Evolutionary conservation across 1,284 basidiomycete genomes (phyloP), one percentile per base, ranked within the genome.

Genomic region (Boletus mariae): DNA sequence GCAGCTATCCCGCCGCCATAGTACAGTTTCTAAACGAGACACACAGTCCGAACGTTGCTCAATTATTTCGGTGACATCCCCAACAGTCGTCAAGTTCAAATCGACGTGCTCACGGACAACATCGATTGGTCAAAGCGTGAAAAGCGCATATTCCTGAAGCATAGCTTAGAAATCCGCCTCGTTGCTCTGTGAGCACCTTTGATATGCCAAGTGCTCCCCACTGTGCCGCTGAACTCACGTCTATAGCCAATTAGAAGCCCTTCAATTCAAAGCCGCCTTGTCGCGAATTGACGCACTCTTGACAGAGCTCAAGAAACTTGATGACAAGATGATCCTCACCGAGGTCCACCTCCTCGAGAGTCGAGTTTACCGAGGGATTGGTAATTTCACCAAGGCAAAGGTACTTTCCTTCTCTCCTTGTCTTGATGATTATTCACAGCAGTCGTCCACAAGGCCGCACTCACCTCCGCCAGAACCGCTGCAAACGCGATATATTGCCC

Each of bases 401-500:
- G 92, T 87, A 40, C 7, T 73, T 59, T 15, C 4, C 31, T 34
- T 54, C 8, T 29, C 8, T 17, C 10, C 47, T 42, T 20, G 3
- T 38, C 12, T 49, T 26, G 5, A 47, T 46, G 11, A 40, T n/a
- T n/a, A 25, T 12, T 37, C 28, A 34, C 41, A 12, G 1, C 3
- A 2, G 10, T n/a, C 15, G n/a, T 53, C 5, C 23, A n/a, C 15
- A 54, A 93, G 89, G 92, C 96, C 5, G 89, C 93, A 0, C 75
- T 98, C 25, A 98, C 94, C 0, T 94, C 93, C 1, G 88, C 95
- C 0, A 82, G 95, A 53, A 98, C 96, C 0, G 92, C 94, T 6
- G 96, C 94, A 43, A 98, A 98, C 73, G 87, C 94, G 8, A 97
- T 99, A 71, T 99, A 99, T 76, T 98, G 96, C 70, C 96, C 96